Base-by-base conservation (phyloP, 148 eudicot genomes). In the Rhododendron ovatum region DNA sequence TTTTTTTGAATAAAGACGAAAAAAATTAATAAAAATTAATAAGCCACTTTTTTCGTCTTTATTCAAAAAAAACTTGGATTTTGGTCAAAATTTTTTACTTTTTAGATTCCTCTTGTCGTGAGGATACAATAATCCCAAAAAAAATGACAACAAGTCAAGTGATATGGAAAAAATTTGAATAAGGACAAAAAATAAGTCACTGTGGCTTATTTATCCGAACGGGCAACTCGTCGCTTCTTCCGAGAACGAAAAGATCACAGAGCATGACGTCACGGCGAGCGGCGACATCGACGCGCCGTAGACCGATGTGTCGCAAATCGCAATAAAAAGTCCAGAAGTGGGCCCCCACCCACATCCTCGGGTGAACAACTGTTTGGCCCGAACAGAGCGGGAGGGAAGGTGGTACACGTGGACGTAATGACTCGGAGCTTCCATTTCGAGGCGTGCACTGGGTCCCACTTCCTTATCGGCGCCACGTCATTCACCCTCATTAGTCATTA, bases 401-500 rank as follows among this genome's bases (percentile, higher is more conserved):
- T 35, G 73, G 84, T 57, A 57, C 73, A 59, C 84, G 84, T 82
- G 84, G 84, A 53, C 69, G 17, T 33, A 3, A 35, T 55, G 26
- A 82, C 84, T 17, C 30, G 84, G 71, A 33, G 65, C 45, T 59
- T 57, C 43, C 47, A 35, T 35, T 17, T 82, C 84, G 73, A 82
- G 71, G 73, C 50, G 13, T 78, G 73, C 73, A 5, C 65, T 53
- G 83, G 83, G 45, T 51, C 84, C 73, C 50, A 82, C 30, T 0
- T 81, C 28, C 39, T 20, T 37, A 59, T 82, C 41, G 84, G 8
- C 15, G 73, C 84, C 84, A 82, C 73, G 73, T 82, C 84, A 18
- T 12, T 53, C 43, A 51, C 67, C 45, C 24, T 14, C 82, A 10
- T 3, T 7, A 77, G 14, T 7, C 45, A 41, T 41, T 41, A 6